These are phyloP conservation scores for Aspergillus glaucus DNA, from an alignment of 2,329 filamentous ascomycete species.

Conservation along the genomic window DNA sequence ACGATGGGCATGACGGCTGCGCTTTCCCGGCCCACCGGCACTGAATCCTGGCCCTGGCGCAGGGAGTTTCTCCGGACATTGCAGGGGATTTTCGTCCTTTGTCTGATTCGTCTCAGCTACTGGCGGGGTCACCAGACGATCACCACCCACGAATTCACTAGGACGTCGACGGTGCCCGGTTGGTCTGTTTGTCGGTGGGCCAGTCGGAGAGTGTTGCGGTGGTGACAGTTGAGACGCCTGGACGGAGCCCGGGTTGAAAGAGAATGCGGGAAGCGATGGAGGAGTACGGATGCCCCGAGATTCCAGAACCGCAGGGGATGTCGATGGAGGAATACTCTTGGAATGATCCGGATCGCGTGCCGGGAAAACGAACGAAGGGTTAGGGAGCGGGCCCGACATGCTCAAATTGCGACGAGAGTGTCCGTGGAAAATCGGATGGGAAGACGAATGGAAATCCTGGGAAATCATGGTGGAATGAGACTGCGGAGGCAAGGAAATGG, in stretches of 20 bases:
- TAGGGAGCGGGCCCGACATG: constrained; percentile 41
- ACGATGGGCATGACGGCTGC: constrained; percentile 70
- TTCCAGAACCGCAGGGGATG: constrained; percentile 41
- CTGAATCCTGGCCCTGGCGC: constrained; percentile 30
- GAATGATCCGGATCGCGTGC: constrained; percentile 35
- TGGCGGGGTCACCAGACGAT: constrained; percentile 46
- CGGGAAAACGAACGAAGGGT: constrained; percentile 62
- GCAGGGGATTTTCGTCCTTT: constrained; percentile 16
- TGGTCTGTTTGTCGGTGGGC: constrained; percentile 45
- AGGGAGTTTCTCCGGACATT: constrained; percentile 20
- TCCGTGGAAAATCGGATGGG: constrained; percentile 11
- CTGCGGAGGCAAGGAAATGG: constrained; percentile 31
- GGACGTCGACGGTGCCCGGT: constrained; percentile 66
- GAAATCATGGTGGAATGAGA: constrained; percentile 20
- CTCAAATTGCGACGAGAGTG: constrained; percentile 20
- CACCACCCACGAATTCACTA: constrained; percentile 79
- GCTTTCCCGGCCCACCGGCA: constrained; percentile 43
- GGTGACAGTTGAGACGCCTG: constrained; percentile 37
- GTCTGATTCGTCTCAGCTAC: constrained; percentile 53
- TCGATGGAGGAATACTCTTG: constrained; percentile 34
- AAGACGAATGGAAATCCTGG: constrained; percentile 20
- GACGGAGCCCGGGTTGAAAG: constrained; percentile 29
- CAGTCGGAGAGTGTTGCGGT: constrained; percentile 39
- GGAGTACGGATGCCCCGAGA: constrained; percentile 36
- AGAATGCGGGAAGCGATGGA: constrained; percentile 33